These are phyloP conservation scores for Meyerozyma smithsonii DNA, from an alignment of 1,139 yeast genomes.

Conservation along the genomic window DNA sequence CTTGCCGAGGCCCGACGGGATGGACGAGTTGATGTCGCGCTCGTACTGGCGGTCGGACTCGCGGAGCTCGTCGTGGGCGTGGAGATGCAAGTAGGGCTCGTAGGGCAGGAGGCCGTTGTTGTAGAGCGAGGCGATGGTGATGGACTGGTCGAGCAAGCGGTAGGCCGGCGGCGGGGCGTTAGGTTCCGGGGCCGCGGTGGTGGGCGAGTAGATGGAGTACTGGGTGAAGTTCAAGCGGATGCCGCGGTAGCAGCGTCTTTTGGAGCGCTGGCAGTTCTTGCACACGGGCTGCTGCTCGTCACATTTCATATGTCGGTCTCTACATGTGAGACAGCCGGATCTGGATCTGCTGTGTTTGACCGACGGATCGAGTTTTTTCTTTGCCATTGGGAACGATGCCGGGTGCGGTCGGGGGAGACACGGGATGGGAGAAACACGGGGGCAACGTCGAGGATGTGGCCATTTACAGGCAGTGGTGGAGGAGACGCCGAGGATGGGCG, in stretches of 20 bases:
- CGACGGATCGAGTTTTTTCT: slow-evolving; percentile 3
- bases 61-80: slow-evolving; percentile 24
- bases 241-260: slow-evolving; percentile 41
- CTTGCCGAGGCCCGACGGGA: slow-evolving; percentile 3
- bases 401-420: too few species aligned
- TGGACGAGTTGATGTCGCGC: slow-evolving; percentile 18
- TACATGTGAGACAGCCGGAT: slow-evolving; percentile 45
- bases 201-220: slow-evolving; percentile 35
- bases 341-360: slow-evolving; percentile 27
- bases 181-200: slow-evolving; percentile 2
- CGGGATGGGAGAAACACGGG: too few species aligned
- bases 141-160: slow-evolving; percentile 37
- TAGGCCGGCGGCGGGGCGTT: slow-evolving; percentile 6
- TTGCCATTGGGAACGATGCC: slow-evolving; percentile 2
- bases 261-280: slow-evolving; percentile 39
- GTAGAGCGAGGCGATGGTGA: slow-evolving; percentile 38
- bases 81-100: slow-evolving; percentile 29
- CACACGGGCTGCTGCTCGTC: slow-evolving; percentile 46
- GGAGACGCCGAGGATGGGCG: too few species aligned
- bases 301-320: slow-evolving; percentile 47
- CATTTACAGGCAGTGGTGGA: too few species aligned
- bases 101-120: slow-evolving; percentile 28
- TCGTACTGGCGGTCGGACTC: slow-evolving; percentile 32
- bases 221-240: slow-evolving; percentile 43
- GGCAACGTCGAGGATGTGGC: too few species aligned